These are phyloP conservation scores for Euphorbia celastroides DNA, from an alignment of 441 rosid species.

Conservation along the genomic window DNA sequence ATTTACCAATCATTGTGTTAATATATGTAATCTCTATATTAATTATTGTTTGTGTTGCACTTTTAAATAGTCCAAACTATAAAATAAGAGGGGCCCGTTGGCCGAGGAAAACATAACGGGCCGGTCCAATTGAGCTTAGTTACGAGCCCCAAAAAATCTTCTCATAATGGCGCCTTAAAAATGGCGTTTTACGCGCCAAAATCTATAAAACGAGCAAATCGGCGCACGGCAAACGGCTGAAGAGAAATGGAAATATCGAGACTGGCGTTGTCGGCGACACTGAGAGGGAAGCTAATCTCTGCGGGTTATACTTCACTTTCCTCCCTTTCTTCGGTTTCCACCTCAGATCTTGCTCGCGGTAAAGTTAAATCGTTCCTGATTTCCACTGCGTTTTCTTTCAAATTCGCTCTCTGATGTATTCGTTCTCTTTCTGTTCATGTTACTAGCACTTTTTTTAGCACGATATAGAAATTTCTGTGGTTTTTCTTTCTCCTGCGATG, in stretches of 20 bases:
- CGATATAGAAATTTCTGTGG: not conserved
- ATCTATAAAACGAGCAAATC: not conserved
- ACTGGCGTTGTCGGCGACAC: slow-evolving; percentile 64
- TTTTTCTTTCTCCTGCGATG: not conserved
- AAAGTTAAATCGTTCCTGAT: not conserved
- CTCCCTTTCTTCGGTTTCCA: slow-evolving; percentile 49
- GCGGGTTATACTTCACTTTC: slow-evolving; percentile 64
- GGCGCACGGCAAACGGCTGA: not conserved
- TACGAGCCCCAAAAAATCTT: no score
- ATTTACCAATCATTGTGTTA: no score
- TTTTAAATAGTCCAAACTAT: no score
- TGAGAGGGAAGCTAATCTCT: slow-evolving; percentile 61
- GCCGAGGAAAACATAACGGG: no score
- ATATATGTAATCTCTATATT: no score
- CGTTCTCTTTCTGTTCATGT: not conserved
- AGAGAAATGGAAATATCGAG: slow-evolving; percentile 47
- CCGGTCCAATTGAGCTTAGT: no score
- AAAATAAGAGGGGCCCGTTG: no score
- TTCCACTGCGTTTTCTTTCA: not conserved
- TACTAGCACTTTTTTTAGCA: not conserved
- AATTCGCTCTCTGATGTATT: not conserved
- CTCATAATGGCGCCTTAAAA: not conserved
- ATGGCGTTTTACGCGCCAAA: slow-evolving; percentile 13
- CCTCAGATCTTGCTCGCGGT: slow-evolving; percentile 65
- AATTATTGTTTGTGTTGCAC: no score